A percentile compares a stretch with the other conserved stretches of the same genome.
Conservation (phyloP, 2,329 filamentous ascomycete species). For the Clonostachys rosea region DNA sequence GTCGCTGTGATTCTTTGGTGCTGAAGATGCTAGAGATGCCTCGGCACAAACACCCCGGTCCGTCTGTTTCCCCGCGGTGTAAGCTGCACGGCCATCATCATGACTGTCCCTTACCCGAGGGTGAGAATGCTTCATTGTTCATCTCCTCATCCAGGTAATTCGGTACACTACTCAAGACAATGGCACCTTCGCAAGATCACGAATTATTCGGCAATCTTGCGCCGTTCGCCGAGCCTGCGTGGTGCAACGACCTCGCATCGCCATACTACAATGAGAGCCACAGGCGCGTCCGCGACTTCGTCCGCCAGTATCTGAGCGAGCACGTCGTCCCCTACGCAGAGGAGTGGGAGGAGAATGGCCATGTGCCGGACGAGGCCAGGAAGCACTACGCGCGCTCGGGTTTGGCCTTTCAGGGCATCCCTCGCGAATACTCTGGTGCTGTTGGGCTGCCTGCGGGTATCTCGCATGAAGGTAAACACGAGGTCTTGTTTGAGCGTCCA, state of each 20-base stretch:
- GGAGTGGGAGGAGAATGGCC: conserved; percentile 58
- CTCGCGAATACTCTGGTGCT: conserved; percentile 30
- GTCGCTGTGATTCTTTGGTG: no score
- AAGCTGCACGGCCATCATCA: no score
- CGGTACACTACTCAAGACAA: no score
- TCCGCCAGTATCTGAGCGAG: conserved; percentile 55
- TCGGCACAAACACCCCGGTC: no score
- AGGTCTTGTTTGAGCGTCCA: no score
- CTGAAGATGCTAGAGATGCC: no score
- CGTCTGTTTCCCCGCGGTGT: no score
- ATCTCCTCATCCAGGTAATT: no score
- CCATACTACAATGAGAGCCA: conserved; percentile 64
- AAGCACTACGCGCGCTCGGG: conserved; percentile 29
- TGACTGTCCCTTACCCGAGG: no score
- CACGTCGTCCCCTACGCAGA: conserved; percentile 52
- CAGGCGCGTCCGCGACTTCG: conserved; percentile 46
- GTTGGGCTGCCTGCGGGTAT: conserved; percentile 21
- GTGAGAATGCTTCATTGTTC: no score
- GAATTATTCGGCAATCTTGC: neutral
- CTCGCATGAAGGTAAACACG: neutral
- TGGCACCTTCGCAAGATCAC: no score
- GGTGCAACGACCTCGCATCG: conserved; percentile 16
- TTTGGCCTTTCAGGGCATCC: conserved; percentile 26
- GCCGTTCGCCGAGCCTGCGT: conserved; percentile 14
- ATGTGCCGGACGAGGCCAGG: conserved; percentile 38